Conservation (phyloP, 352 stramenopile species). For the Thalassiosira livingstoniorum region DNA sequence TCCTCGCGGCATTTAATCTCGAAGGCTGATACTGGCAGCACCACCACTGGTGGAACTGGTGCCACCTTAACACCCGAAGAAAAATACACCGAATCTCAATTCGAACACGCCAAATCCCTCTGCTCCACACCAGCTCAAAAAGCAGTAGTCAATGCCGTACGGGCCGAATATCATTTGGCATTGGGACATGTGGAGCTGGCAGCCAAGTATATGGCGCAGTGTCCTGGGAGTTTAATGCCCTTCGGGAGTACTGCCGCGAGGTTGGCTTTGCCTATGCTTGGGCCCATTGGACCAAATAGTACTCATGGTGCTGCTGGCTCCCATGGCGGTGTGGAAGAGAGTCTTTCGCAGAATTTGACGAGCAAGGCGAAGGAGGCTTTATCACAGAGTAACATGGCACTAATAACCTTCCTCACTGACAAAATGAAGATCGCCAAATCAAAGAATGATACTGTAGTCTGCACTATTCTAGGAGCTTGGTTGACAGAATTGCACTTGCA, state of each 20-base stretch:
- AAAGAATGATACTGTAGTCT: conserved; percentile 75
- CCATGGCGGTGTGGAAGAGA: too few species aligned
- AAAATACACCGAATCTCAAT: conserved; percentile 80
- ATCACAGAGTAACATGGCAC: conserved; percentile 67
- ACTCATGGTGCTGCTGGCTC: too few species aligned
- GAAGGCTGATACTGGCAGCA: too few species aligned
- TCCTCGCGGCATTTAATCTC: not conserved
- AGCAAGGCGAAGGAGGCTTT: conserved; percentile 68
- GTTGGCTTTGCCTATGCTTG: conserved; percentile 75
- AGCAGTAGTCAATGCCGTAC: conserved; percentile 77
- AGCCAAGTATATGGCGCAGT: conserved; percentile 81
- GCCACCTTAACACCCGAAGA: conserved; percentile 66
- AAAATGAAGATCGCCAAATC: conserved; percentile 79
- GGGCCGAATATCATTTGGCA: conserved; percentile 82
- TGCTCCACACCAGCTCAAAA: conserved; percentile 81
- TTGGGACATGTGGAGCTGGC: conserved; percentile 74
- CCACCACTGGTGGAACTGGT: conserved; percentile 8
- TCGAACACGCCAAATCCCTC: conserved; percentile 83
- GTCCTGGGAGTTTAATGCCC: conserved; percentile 71
- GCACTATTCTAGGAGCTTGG: conserved; percentile 85
- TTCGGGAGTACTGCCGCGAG: conserved; percentile 78
- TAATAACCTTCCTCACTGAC: conserved; percentile 82
- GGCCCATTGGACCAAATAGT: conserved; percentile 66
- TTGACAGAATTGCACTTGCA: conserved; percentile 81
- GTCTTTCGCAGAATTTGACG: conserved; percentile 58